Percentiles rank a stretch among this genome's conserved stretches.
Conservation (phyloP, 108 stramenopile genomes). For the Mayamaea pseudoterrestris region DNA sequence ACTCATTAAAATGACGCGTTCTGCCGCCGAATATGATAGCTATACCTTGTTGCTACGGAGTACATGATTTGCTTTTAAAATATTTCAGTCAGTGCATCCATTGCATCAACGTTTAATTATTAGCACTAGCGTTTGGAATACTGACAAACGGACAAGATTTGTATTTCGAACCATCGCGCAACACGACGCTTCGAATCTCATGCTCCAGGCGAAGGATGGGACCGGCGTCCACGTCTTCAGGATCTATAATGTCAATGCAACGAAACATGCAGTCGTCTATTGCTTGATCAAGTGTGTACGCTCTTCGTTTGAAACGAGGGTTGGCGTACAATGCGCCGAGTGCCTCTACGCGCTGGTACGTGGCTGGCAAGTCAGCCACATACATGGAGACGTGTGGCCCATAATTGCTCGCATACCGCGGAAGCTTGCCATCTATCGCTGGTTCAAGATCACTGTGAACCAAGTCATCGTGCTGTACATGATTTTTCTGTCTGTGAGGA, state of each 20-base stretch:
- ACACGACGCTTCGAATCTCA: slow-evolving; percentile 38
- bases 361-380: slow-evolving; percentile 19
- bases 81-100: too few relatives aligned
- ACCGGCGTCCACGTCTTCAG: slow-evolving; percentile 14
- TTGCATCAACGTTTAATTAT: too few relatives aligned
- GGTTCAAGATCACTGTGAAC: slow-evolving; percentile 20
- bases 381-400: slow-evolving; percentile 60
- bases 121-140: slow-evolving; percentile 14
- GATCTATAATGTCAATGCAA: slow-evolving; percentile 40
- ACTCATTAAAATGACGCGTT: too few relatives aligned
- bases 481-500: slow-evolving; percentile 18
- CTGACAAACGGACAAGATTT: slow-evolving; percentile 56
- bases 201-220: slow-evolving; percentile 39
- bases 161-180: slow-evolving; percentile 50
- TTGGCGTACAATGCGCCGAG: slow-evolving; percentile 39
- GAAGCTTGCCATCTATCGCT: slow-evolving; percentile 4
- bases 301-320: slow-evolving; percentile 39
- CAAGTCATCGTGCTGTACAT: slow-evolving; percentile 36
- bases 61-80: too few relatives aligned
- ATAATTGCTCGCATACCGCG: slow-evolving; percentile 25
- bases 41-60: too few relatives aligned
- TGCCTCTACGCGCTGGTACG: slow-evolving; percentile 19
- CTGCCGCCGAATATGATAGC: too few relatives aligned
- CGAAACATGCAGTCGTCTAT: slow-evolving; percentile 59
- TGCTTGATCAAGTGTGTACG: slow-evolving; percentile 38